These are phyloP conservation scores for Cryphonectria naterciae DNA, from an alignment of 2,329 filamentous ascomycete species.

Conservation along the genomic window DNA sequence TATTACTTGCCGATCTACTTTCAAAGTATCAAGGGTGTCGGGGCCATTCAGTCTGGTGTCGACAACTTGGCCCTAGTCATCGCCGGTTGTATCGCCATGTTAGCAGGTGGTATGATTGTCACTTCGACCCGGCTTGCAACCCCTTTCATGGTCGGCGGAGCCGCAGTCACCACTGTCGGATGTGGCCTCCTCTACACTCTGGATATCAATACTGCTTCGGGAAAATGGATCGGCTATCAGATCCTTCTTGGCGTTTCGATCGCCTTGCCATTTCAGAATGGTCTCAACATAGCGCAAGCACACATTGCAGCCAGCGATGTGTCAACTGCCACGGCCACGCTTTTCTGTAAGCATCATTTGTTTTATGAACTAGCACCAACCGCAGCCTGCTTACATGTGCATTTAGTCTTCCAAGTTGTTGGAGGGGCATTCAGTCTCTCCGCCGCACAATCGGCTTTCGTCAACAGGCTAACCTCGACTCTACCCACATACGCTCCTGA, in stretches of 20 bases:
- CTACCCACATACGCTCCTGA: neutral
- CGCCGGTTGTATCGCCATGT: constrained; percentile 4
- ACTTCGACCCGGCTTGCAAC: constrained; percentile 34
- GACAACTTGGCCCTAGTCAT: constrained; percentile 7
- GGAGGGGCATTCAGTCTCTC: neutral
- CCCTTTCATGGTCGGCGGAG: constrained; percentile 42
- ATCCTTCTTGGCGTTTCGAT: constrained; percentile 22
- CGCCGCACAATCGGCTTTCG: neutral
- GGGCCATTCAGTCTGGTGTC: constrained; percentile 1
- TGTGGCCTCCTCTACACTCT: constrained; percentile 41
- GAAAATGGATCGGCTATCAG: constrained; percentile 44
- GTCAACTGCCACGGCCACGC: constrained; percentile 43
- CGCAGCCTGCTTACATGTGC: neutral
- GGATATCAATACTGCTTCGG: constrained; percentile 34
- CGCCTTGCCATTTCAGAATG: neutral
- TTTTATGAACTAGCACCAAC: constrained; percentile 32
- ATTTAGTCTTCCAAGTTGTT: constrained; percentile 8
- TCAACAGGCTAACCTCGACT: neutral
- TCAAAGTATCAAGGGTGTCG: constrained; percentile 7
- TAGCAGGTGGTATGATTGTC: constrained; percentile 38
- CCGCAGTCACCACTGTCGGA: constrained; percentile 39
- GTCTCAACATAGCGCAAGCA: constrained; percentile 32
- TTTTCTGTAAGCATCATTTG: constrained; percentile 33
- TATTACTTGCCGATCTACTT: constrained; percentile 21
- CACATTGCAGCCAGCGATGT: constrained; percentile 40